Percentiles rank a stretch among this genome's conserved stretches.
phyloP scores from a whole-genome alignment of 1,139 yeast genomes.

The Saccharomyces hybrid region DNA sequence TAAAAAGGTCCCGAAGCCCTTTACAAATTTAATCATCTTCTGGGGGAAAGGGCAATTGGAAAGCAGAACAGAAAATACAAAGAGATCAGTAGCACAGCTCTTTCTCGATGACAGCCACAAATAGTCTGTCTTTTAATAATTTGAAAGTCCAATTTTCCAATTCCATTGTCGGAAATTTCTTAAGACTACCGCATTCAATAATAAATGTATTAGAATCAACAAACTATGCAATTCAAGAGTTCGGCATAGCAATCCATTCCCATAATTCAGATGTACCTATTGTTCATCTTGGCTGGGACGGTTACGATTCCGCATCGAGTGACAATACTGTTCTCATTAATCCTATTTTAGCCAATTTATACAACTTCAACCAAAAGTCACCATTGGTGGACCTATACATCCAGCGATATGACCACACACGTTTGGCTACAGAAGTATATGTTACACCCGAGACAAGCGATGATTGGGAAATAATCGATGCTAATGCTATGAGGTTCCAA shows the following conservation, averaged over 20 bases:
- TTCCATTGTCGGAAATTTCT: slow-evolving; percentile 24
- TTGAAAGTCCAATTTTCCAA: slow-evolving; percentile 12
- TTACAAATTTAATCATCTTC: neutral
- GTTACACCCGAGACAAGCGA: slow-evolving; percentile 70
- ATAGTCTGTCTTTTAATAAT: slow-evolving; percentile 12
- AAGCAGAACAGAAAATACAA: neutral
- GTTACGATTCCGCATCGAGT: slow-evolving; percentile 40
- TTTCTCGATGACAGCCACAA: neutral
- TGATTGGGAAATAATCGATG: slow-evolving; percentile 89
- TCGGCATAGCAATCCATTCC: slow-evolving; percentile 15
- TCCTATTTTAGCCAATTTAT: slow-evolving; percentile 44
- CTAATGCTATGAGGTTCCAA: slow-evolving; percentile 73
- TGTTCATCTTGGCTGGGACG: slow-evolving; percentile 73
- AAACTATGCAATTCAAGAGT: slow-evolving; percentile 19
- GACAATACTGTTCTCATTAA: slow-evolving; percentile 45
- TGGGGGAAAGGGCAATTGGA: neutral
- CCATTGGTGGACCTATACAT: slow-evolving; percentile 35
- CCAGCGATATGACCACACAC: slow-evolving; percentile 37
- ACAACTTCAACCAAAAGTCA: slow-evolving; percentile 33
- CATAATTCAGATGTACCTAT: slow-evolving; percentile 10
- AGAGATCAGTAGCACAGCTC: neutral
- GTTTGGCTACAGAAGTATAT: slow-evolving; percentile 52
- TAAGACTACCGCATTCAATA: slow-evolving; percentile 23
- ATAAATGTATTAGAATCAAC: slow-evolving; percentile 19
- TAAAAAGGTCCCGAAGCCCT: neutral